These are phyloP conservation scores for Entomortierella lignicola DNA, from an alignment of 192 early-diverging fungal species.

Conservation along the genomic window DNA sequence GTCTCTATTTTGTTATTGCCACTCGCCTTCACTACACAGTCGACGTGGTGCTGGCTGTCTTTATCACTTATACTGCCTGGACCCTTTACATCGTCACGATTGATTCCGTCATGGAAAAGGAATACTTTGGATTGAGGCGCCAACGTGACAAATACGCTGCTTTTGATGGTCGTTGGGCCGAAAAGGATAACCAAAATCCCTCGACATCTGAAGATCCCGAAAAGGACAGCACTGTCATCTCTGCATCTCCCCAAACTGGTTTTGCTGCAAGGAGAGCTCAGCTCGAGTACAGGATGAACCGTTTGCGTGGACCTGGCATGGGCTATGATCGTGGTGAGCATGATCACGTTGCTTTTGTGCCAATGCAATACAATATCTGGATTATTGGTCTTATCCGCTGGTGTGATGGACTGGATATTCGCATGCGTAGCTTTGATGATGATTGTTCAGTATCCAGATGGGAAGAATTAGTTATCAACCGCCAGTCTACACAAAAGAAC, in stretches of 20 bases:
- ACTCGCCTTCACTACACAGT: slow-evolving; percentile 57
- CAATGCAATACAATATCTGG: slow-evolving; percentile 57
- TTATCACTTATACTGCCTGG: slow-evolving; percentile 68
- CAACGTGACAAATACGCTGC: slow-evolving; percentile 34
- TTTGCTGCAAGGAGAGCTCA: slow-evolving; percentile 20
- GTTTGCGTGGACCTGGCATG: slow-evolving; percentile 47
- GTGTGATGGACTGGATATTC: slow-evolving; percentile 57
- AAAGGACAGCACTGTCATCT: background rate
- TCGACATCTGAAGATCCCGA: background rate
- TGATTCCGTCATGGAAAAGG: slow-evolving; percentile 55
- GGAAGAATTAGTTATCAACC: slow-evolving; percentile 19
- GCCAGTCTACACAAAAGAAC: background rate
- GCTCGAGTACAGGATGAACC: slow-evolving; percentile 37
- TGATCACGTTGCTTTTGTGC: slow-evolving; percentile 50
- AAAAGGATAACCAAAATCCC: slow-evolving; percentile 6
- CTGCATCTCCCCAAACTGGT: background rate
- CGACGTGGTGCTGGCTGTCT: slow-evolving; percentile 54
- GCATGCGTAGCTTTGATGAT: slow-evolving; percentile 19
- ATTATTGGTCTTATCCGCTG: slow-evolving; percentile 48
- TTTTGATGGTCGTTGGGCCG: slow-evolving; percentile 18
- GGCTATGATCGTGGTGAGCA: slow-evolving; percentile 47
- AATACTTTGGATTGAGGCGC: slow-evolving; percentile 47
- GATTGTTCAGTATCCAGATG: slow-evolving; percentile 1
- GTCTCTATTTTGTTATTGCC: slow-evolving; percentile 51
- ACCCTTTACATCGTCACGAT: slow-evolving; percentile 65